These are phyloP conservation scores for Phytophthora uliginosa DNA, from an alignment of 352 stramenopile genomes.

Conservation along the genomic window DNA sequence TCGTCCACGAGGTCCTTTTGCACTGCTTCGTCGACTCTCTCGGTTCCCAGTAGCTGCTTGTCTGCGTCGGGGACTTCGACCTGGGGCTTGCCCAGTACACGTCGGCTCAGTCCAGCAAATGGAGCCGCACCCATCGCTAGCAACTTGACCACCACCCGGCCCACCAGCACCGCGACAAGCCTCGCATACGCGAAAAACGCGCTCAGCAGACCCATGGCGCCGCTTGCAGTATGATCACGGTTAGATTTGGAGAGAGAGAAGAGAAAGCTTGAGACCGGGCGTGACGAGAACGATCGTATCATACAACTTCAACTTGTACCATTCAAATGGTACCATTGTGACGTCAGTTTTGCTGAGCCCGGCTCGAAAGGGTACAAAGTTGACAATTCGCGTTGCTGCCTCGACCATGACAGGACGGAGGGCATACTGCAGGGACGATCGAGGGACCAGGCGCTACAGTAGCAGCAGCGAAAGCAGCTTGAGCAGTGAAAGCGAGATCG, in stretches of 20 bases:
- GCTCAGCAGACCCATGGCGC: conserved; percentile 37
- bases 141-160: conserved; percentile 22
- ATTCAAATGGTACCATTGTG: conserved; percentile 15
- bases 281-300: conserved; percentile 3
- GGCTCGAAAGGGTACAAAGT: conserved; percentile 18
- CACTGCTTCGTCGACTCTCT: conserved; percentile 13
- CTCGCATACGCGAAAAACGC: conserved; percentile 36
- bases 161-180: conserved; percentile 24
- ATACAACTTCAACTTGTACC: conserved; percentile 37
- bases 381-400: conserved; percentile 1
- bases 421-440: neutral
- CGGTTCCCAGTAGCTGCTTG: conserved; percentile 17
- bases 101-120: conserved; percentile 2
- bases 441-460: neutral
- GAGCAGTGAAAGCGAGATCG: conserved; percentile 26
- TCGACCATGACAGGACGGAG: conserved; percentile 19
- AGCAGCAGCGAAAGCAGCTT: conserved; percentile 30
- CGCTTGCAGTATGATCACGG: neutral
- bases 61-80: conserved; percentile 21
- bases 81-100: conserved; percentile 20
- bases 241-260: neutral
- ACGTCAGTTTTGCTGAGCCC: conserved; percentile 17
- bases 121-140: conserved; percentile 15
- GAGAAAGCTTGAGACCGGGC: conserved; percentile 23
- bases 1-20: conserved; percentile 16